Conservation (phyloP, 495 filamentous ascomycete genomes). For the Hypoxylon rickii region DNA sequence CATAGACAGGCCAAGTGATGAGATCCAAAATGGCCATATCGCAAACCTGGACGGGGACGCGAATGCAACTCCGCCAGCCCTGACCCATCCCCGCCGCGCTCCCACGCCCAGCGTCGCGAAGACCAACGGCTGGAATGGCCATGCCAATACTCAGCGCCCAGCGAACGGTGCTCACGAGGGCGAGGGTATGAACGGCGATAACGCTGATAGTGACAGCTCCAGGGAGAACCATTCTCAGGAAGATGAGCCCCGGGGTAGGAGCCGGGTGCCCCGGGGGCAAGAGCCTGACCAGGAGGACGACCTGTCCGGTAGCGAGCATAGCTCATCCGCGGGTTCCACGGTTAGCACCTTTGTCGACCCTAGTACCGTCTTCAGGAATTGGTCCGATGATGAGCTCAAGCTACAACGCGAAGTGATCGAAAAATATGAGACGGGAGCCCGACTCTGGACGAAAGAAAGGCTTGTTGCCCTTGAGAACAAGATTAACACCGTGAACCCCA, state of each 20-base stretch:
- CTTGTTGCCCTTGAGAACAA: constrained; percentile 6
- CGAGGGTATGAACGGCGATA: not conserved
- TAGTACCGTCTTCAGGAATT: not conserved
- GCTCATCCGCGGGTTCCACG: not conserved
- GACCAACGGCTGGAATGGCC: not conserved
- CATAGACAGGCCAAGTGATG: not conserved
- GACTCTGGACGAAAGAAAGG: constrained; percentile 18
- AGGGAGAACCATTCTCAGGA: not conserved
- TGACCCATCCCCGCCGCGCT: not conserved
- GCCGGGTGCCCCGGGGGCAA: not conserved
- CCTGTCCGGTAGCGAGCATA: not conserved
- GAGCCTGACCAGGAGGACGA: not conserved
- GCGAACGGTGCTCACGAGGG: not conserved
- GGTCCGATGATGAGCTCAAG: constrained; percentile 19
- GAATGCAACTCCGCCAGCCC: not conserved
- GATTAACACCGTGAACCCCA: not conserved
- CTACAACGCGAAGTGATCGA: constrained; percentile 19
- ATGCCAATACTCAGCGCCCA: not conserved
- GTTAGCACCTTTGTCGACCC: not conserved
- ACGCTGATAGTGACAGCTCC: not conserved
- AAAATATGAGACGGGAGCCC: constrained; percentile 15
- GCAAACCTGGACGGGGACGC: not conserved
- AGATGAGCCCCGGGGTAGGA: not conserved
- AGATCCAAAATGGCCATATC: not conserved
- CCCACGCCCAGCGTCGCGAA: not conserved